A percentile compares a stretch with the other conserved stretches of the same genome.
phyloP scores from a whole-genome alignment of 2,329 filamentous ascomycete species.

The Ophiostoma ulmi region DNA sequence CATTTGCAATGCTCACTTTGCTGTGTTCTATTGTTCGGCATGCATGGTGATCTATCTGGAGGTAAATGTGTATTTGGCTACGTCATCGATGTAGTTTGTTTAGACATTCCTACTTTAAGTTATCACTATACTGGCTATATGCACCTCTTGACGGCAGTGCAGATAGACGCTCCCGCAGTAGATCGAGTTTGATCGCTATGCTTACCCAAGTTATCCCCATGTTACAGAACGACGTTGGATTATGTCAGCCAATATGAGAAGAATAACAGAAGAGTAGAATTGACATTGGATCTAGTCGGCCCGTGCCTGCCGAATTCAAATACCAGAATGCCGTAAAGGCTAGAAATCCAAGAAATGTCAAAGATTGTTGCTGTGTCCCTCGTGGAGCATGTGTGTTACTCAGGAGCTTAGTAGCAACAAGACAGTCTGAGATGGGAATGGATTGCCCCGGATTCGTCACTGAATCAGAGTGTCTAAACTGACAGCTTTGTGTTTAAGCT shows the following conservation, averaged over 20 bases:
- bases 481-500: background rate
- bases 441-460: background rate
- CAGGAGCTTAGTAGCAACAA: background rate
- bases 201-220: background rate
- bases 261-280: background rate
- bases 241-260: background rate
- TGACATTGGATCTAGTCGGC: background rate
- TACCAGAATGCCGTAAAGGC: background rate
- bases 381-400: background rate
- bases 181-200: background rate
- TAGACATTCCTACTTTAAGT: background rate
- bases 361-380: background rate
- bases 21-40: background rate
- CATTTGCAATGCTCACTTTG: background rate
- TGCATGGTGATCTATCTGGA: background rate
- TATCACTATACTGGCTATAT: background rate
- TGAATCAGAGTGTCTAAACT: background rate
- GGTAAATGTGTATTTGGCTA: background rate
- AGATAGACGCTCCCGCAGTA: background rate
- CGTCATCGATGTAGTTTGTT: background rate
- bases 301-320: background rate
- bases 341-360: background rate
- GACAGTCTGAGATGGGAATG: slow-evolving; percentile 1
- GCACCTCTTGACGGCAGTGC: background rate
- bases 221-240: background rate